phyloP scores from a whole-genome alignment of 2,329 filamentous ascomycete genomes.

The Fusarium lyarnte region DNA sequence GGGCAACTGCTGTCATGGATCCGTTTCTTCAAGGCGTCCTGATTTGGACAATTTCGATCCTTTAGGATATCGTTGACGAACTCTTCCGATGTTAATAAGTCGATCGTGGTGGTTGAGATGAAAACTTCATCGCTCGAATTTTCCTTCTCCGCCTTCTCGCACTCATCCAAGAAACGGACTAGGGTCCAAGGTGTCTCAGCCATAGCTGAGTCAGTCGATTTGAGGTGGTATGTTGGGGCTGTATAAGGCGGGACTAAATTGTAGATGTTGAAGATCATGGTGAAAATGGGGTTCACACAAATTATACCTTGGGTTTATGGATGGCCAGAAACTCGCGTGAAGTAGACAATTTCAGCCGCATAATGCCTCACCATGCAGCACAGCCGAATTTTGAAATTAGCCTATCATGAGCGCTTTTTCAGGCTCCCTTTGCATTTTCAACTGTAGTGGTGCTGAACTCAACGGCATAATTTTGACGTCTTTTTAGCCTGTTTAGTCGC shows the following conservation, averaged over 20 bases:
- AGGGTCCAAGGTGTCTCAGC: background rate
- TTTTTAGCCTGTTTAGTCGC: background rate
- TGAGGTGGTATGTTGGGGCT: background rate
- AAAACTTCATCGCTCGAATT: background rate
- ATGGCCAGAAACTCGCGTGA: background rate
- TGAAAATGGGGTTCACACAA: background rate
- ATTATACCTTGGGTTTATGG: background rate
- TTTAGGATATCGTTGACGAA: background rate
- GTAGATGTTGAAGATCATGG: background rate
- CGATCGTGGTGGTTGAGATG: background rate
- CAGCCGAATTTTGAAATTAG: background rate
- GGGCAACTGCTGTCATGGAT: background rate
- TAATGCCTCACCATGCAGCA: background rate
- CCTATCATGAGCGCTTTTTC: background rate
- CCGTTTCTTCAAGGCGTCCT: background rate
- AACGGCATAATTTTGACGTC: background rate
- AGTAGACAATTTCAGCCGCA: background rate
- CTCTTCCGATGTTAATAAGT: background rate
- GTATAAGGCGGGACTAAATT: background rate
- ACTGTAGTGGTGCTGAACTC: background rate
- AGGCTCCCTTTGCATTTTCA: background rate
- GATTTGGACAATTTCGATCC: background rate
- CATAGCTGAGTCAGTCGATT: background rate
- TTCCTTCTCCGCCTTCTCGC: background rate
- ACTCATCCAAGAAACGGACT: background rate